Conservation (phyloP, 495 filamentous ascomycete genomes). For the Aspergillus funiculosus region DNA sequence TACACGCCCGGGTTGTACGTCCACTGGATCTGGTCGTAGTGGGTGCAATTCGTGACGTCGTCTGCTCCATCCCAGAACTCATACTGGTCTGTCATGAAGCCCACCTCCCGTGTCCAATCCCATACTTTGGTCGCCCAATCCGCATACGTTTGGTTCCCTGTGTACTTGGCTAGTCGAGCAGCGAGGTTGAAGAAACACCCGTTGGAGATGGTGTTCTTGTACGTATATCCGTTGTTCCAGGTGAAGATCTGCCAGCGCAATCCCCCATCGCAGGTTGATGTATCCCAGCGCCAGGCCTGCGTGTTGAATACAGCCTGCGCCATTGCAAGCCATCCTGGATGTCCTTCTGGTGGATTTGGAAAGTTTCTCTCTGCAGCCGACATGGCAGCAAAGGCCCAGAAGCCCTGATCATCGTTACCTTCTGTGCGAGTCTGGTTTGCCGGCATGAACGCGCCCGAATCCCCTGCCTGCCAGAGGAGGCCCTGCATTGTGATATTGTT, state of each 20-base stretch:
- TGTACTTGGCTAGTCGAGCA: slow-evolving; percentile 69
- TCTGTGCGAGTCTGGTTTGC: slow-evolving; percentile 68
- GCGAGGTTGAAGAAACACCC: slow-evolving; percentile 77
- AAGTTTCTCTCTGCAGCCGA: slow-evolving; percentile 74
- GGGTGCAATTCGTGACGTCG: slow-evolving; percentile 38
- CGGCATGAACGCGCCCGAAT: slow-evolving; percentile 68
- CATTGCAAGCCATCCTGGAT: slow-evolving; percentile 71
- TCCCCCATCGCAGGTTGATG: slow-evolving; percentile 59
- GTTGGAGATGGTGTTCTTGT: slow-evolving; percentile 78
- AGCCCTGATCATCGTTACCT: slow-evolving; percentile 83
- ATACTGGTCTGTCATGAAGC: slow-evolving; percentile 57
- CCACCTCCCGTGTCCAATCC: slow-evolving; percentile 61
- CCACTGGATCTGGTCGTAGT: slow-evolving; percentile 34
- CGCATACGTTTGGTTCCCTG: slow-evolving; percentile 70
- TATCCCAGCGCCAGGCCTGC: slow-evolving; percentile 67
- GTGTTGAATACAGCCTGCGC: slow-evolving; percentile 80
- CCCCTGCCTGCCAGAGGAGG: slow-evolving; percentile 64
- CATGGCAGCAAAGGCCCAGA: slow-evolving; percentile 82
- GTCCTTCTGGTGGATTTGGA: slow-evolving; percentile 46
- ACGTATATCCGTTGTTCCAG: slow-evolving; percentile 71
- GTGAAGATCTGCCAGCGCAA: slow-evolving; percentile 82
- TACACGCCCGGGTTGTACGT: slow-evolving; percentile 36
- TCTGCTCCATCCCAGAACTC: slow-evolving; percentile 62
- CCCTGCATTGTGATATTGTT: slow-evolving; percentile 63
- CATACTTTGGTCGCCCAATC: slow-evolving; percentile 69